Evolutionary conservation across 2,329 filamentous ascomycete genomes (phyloP).

Genomic region (Ophiostoma quercus): DNA sequence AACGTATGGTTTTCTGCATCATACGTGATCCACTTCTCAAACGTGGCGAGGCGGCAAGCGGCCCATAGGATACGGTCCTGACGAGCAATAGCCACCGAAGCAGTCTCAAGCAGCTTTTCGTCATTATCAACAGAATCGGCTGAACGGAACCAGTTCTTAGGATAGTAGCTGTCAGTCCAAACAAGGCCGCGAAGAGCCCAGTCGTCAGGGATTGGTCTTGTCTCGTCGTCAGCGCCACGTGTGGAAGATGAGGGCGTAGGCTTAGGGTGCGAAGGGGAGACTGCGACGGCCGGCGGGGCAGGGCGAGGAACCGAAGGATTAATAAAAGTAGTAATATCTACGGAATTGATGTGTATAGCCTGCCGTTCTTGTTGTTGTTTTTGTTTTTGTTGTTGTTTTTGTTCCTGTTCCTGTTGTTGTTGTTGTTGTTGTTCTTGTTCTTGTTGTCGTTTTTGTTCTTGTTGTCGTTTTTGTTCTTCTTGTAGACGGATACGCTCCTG

Average conservation of each 20-base stretch:
- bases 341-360: background rate
- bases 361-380: background rate
- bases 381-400: background rate
- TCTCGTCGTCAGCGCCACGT: slow-evolving; percentile 40
- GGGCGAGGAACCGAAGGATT: background rate
- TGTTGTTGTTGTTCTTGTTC: background rate
- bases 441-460: background rate
- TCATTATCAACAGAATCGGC: slow-evolving; percentile 60
- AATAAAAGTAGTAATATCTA: background rate
- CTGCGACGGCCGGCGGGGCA: too few relatives aligned
- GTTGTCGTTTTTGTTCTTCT: background rate
- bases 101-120: slow-evolving; percentile 58
- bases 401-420: too few relatives aligned
- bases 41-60: slow-evolving; percentile 44
- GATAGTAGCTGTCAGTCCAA: slow-evolving; percentile 56
- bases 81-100: slow-evolving; percentile 54
- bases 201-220: slow-evolving; percentile 63
- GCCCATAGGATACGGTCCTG: slow-evolving; percentile 57
- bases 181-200: slow-evolving; percentile 60
- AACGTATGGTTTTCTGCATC: slow-evolving; percentile 39
- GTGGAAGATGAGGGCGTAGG: background rate
- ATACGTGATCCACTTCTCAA: slow-evolving; percentile 44
- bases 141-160: slow-evolving; percentile 50
- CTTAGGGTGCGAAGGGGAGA: background rate
- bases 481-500: background rate